Evolutionary conservation across 371 early-diverging fungal species (phyloP).

Genomic region (Apophysomyces variabilis): DNA sequence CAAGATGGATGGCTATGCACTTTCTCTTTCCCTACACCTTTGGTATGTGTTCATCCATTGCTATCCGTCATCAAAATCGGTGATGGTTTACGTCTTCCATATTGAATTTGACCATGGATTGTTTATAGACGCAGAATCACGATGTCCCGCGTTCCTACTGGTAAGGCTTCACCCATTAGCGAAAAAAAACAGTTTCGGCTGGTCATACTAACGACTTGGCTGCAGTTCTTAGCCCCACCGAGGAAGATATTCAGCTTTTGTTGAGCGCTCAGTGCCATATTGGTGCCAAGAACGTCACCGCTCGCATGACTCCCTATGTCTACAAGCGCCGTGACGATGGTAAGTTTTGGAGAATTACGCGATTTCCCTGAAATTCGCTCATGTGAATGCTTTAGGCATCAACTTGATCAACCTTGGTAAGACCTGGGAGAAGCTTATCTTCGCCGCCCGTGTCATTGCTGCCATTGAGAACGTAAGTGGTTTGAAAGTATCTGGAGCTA

Average conservation of each 20-base stretch:
- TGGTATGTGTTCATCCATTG: constrained; percentile 8
- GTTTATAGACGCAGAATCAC: constrained; percentile 6
- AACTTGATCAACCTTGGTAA: constrained; percentile 98
- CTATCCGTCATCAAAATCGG: not conserved
- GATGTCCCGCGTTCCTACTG: constrained; percentile 21
- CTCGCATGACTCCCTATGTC: constrained; percentile 91
- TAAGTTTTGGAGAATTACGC: constrained; percentile 15
- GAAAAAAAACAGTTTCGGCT: too few species aligned
- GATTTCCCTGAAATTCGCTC: not conserved
- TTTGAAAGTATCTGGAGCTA: too few species aligned
- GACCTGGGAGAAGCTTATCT: constrained; percentile 99
- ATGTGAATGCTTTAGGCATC: constrained; percentile 36
- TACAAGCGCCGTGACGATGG: constrained; percentile 95
- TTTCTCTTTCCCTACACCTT: constrained; percentile 9
- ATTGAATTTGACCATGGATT: not conserved
- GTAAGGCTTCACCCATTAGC: constrained; percentile 3
- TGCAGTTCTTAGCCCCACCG: constrained; percentile 70
- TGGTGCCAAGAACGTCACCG: constrained; percentile 90
- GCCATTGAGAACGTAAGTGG: constrained; percentile 84
- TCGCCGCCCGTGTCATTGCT: constrained; percentile 98
- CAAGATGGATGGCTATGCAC: constrained; percentile 2
- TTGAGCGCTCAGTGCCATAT: constrained; percentile 94
- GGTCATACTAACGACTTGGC: not conserved
- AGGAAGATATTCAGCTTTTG: constrained; percentile 91
- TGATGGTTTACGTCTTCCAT: not conserved